phyloP scores from a whole-genome alignment of 257 asterid species.

The Solanum tacnaense region DNA sequence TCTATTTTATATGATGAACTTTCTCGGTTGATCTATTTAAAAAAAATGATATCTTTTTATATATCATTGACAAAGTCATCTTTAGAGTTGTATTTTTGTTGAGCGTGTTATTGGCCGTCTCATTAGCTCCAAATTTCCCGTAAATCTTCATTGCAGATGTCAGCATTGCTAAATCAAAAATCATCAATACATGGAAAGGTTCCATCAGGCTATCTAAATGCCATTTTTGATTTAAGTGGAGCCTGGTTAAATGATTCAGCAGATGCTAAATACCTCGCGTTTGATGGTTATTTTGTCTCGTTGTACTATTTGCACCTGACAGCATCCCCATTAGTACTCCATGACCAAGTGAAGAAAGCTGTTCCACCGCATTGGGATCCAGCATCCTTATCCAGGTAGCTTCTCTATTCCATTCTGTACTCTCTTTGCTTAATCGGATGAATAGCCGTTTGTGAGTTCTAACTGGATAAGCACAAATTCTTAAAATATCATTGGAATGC shows the following conservation, averaged over 20 bases:
- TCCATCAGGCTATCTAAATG: conserved; percentile 87
- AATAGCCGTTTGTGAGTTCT: background rate
- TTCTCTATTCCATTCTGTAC: background rate
- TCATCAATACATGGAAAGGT: conserved; percentile 87
- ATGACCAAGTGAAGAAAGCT: conserved; percentile 81
- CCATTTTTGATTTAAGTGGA: conserved; percentile 82
- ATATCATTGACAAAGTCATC: background rate
- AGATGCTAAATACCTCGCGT: conserved; percentile 73
- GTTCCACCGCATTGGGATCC: conserved; percentile 98
- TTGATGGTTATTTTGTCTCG: conserved; percentile 90
- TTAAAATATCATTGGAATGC: background rate
- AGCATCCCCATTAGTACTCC: conserved; percentile 72
- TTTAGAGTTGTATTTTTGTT: background rate
- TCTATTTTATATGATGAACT: background rate
- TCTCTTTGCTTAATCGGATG: background rate
- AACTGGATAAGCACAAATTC: background rate
- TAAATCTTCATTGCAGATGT: conserved; percentile 59
- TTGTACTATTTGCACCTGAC: conserved; percentile 81
- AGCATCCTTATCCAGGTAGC: conserved; percentile 71
- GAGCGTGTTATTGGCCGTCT: background rate
- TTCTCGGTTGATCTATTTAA: background rate
- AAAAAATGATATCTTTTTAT: background rate
- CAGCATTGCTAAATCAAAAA: conserved; percentile 85
- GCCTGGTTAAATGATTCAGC: conserved; percentile 89
- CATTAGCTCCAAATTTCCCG: background rate